These are phyloP conservation scores for Fusarium chaquense DNA, from an alignment of 2,329 filamentous ascomycete species.

Conservation along the genomic window DNA sequence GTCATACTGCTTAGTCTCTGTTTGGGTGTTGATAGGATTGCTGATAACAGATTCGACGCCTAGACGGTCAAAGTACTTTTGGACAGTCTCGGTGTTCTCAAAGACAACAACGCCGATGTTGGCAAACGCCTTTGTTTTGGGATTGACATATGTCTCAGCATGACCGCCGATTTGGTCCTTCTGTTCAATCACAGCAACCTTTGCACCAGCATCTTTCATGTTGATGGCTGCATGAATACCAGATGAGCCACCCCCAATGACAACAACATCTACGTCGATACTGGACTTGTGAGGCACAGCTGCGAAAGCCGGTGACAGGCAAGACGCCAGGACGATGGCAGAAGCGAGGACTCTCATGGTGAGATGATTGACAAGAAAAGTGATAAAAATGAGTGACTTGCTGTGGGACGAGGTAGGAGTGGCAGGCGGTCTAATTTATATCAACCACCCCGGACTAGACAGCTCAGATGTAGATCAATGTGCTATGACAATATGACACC, in stretches of 20 bases:
- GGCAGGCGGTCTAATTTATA: neutral
- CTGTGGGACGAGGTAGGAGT: too few species aligned
- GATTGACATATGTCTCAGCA: slow-evolving; percentile 39
- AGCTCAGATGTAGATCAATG: neutral
- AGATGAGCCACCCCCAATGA: slow-evolving; percentile 29
- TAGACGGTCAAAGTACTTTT: slow-evolving; percentile 33
- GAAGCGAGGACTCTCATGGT: slow-evolving; percentile 10
- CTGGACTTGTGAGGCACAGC: neutral
- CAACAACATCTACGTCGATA: slow-evolving; percentile 24
- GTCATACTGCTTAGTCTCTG: slow-evolving; percentile 20
- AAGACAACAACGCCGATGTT: slow-evolving; percentile 36
- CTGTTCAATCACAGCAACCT: slow-evolving; percentile 31
- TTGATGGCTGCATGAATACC: slow-evolving; percentile 32
- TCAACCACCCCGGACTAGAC: neutral
- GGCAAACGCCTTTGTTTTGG: slow-evolving; percentile 7
- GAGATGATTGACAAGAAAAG: neutral
- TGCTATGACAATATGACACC: neutral
- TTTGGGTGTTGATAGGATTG: neutral
- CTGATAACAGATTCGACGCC: neutral
- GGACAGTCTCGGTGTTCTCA: slow-evolving; percentile 24
- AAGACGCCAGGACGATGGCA: slow-evolving; percentile 1
- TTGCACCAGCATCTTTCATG: slow-evolving; percentile 25
- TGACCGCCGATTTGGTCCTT: slow-evolving; percentile 39
- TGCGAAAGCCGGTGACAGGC: neutral
- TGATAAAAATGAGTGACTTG: neutral